Percentiles rank a stretch among this genome's conserved stretches.
Conservation (phyloP, 2,329 filamentous ascomycete genomes). For the Aureobasidium uvarum region DNA sequence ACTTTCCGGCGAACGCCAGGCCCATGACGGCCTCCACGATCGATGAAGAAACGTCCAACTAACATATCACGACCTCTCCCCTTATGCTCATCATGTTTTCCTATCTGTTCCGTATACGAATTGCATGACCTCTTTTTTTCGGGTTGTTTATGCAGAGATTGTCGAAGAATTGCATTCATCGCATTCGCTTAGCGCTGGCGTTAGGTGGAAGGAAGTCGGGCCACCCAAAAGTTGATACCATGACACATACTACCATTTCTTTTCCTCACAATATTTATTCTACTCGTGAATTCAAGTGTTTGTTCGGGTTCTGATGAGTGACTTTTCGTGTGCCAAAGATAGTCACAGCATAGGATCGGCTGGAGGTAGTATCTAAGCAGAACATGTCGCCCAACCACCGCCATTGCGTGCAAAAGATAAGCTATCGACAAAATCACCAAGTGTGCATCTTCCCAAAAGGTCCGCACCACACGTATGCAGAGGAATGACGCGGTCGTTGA, state of each 20-base stretch:
- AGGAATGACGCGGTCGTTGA: constrained; percentile 80
- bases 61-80: constrained; percentile 5
- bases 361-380: constrained; percentile 27
- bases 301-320: background rate
- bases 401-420: constrained; percentile 69
- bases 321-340: no score
- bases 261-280: background rate
- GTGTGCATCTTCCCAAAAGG: constrained; percentile 64
- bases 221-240: constrained; percentile 21
- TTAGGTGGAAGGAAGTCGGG: constrained; percentile 14
- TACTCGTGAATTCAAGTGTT: background rate
- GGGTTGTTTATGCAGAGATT: constrained; percentile 5
- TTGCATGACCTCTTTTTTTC: constrained; percentile 1
- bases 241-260: background rate
- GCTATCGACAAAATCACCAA: constrained; percentile 70
- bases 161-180: constrained; percentile 19
- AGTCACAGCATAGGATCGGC: no score
- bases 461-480: constrained; percentile 70
- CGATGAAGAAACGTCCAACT: constrained; percentile 26
- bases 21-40: constrained; percentile 18
- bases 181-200: constrained; percentile 24
- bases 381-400: constrained; percentile 71
- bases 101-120: constrained; percentile 6
- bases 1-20: constrained; percentile 1
- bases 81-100: constrained; percentile 19